phyloP scores from a whole-genome alignment of 768 basidiomycete genomes.

The Suillus sp. region DNA sequence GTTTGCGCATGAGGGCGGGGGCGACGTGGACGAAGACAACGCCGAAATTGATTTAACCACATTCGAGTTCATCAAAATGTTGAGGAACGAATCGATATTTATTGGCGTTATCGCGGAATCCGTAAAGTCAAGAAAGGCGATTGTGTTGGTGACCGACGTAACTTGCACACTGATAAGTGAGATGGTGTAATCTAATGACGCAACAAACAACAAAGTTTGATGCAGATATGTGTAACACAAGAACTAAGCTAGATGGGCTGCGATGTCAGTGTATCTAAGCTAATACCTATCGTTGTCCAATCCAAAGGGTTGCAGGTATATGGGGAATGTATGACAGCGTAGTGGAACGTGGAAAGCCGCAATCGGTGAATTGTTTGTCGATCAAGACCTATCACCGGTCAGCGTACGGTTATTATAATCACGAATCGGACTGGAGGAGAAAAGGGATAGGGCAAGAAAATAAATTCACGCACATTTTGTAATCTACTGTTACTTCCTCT shows the following conservation, averaged over 20 bases:
- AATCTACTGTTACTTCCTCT: slow-evolving; percentile 46
- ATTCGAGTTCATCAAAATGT: not conserved
- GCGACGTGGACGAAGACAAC: not conserved
- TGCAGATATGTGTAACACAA: not conserved
- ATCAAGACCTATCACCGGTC: slow-evolving; percentile 79
- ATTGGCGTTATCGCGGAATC: not conserved
- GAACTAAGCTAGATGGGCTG: slow-evolving; percentile 3
- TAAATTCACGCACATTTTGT: slow-evolving; percentile 80
- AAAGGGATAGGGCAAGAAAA: slow-evolving; percentile 29
- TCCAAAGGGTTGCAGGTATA: slow-evolving; percentile 14
- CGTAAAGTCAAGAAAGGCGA: not conserved
- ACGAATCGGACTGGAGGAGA: slow-evolving; percentile 14
- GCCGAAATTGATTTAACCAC: no score
- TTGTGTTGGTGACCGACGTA: not conserved
- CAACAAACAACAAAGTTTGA: not conserved
- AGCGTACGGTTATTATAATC: slow-evolving; percentile 45
- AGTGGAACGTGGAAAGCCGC: slow-evolving; percentile 4
- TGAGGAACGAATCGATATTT: not conserved
- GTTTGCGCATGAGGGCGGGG: not conserved
- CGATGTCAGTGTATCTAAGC: slow-evolving; percentile 16
- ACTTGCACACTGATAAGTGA: not conserved
- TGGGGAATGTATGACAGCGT: slow-evolving; percentile 10
- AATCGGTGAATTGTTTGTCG: slow-evolving; percentile 6
- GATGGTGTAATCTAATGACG: slow-evolving; percentile 6
- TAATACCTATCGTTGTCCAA: slow-evolving; percentile 32